phyloP scores from a whole-genome alignment of 106 monocot species.

The Dioscorea zingiberensis region DNA sequence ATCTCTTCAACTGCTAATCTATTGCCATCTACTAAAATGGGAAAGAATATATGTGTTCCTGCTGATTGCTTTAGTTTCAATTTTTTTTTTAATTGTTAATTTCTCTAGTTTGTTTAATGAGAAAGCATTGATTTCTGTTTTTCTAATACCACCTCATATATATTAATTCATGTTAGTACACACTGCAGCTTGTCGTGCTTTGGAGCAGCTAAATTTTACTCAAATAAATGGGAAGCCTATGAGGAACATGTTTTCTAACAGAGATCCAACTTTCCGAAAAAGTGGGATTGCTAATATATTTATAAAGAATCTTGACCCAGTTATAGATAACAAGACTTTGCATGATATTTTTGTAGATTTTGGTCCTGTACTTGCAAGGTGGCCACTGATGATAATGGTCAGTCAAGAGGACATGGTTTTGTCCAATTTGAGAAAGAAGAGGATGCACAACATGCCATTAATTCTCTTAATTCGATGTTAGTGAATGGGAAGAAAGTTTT shows the following conservation, averaged over 20 bases:
- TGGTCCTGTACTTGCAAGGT: slow-evolving; percentile 50
- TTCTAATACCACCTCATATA: no score
- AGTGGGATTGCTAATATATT: slow-evolving; percentile 42
- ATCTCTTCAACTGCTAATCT: no score
- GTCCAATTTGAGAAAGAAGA: slow-evolving; percentile 59
- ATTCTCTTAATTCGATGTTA: slow-evolving; percentile 46
- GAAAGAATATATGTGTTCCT: no score
- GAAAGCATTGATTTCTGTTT: no score
- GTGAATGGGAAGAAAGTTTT: slow-evolving; percentile 43
- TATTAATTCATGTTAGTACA: no score
- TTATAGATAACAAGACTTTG: slow-evolving; percentile 23
- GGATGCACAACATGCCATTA: slow-evolving; percentile 41
- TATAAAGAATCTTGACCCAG: slow-evolving; percentile 37
- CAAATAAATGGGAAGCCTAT: slow-evolving; percentile 34
- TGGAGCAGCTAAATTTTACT: slow-evolving; percentile 34
- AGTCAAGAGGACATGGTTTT: slow-evolving; percentile 66
- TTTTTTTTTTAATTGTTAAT: no score
- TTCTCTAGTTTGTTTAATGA: no score
- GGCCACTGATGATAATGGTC: slow-evolving; percentile 36
- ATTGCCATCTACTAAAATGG: no score
- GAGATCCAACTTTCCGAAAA: slow-evolving; percentile 33
- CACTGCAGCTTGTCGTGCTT: slow-evolving; percentile 15
- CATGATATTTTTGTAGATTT: slow-evolving; percentile 26
- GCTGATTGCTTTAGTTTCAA: no score
- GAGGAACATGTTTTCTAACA: slow-evolving; percentile 34